Evolutionary conservation across 768 basidiomycete species (phyloP).

Genomic region (Auriscalpium orientale): DNA sequence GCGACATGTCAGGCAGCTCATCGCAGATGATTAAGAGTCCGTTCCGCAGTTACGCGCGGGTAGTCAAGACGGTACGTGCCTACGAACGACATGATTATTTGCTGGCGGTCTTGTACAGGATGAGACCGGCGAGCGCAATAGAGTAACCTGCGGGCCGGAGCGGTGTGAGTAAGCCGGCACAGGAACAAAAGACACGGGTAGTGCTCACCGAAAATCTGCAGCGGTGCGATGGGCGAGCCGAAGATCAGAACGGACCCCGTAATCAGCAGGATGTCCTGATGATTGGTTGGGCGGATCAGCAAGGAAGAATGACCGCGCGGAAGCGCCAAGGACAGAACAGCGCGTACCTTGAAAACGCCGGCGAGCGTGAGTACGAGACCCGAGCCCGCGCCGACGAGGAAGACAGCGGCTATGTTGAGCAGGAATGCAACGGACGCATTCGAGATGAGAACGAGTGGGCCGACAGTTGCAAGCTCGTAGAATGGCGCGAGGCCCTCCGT

Average conservation of each 20-base stretch:
- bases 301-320: not conserved
- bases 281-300: not conserved
- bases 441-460: conserved; percentile 58
- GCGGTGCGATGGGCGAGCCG: conserved; percentile 65
- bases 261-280: conserved; percentile 89
- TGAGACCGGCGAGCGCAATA: conserved; percentile 75
- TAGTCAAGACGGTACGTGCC: too few relatives aligned
- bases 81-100: conserved; percentile 30
- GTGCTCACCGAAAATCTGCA: conserved; percentile 70
- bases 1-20: too few relatives aligned
- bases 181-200: not conserved
- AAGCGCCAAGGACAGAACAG: not conserved
- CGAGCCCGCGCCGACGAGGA: conserved; percentile 82
- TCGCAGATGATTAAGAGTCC: too few relatives aligned
- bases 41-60: too few relatives aligned
- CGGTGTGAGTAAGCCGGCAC: not conserved
- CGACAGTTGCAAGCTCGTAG: conserved; percentile 46
- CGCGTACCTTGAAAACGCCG: conserved; percentile 79
- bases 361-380: conserved; percentile 89
- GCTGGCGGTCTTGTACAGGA: conserved; percentile 75
- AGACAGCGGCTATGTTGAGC: conserved; percentile 90
- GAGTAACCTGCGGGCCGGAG: conserved; percentile 58
- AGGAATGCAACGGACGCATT: conserved; percentile 87
- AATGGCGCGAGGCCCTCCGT: conserved; percentile 90
- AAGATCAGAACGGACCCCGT: conserved; percentile 85